A percentile compares a stretch with the other conserved stretches of the same genome.
Evolutionary conservation across 768 basidiomycete species (phyloP).

Genomic region (Filobasidium floriforme): DNA sequence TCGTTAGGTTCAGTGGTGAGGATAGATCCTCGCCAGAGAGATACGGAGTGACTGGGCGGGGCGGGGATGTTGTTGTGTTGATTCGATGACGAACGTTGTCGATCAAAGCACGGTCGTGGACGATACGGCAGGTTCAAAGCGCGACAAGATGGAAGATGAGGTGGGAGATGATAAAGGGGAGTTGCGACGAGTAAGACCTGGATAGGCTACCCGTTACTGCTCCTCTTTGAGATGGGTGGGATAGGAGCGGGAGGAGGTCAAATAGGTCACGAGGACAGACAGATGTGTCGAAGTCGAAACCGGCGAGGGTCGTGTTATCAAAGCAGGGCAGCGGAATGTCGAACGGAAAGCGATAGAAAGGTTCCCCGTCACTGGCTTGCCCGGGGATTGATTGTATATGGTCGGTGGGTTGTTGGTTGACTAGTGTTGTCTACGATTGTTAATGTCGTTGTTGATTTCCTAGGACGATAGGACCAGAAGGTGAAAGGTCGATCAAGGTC

Average conservation of each 20-base stretch:
- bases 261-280: neutral
- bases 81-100: neutral
- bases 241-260: neutral
- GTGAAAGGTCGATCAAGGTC: too few species aligned
- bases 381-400: constrained; percentile 3
- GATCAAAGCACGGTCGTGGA: neutral
- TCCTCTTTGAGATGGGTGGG: neutral
- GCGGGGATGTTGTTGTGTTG: neutral
- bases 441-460: neutral
- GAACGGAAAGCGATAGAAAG: neutral
- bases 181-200: constrained; percentile 4
- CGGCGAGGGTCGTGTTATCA: neutral
- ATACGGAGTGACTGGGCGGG: too few species aligned
- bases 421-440: neutral
- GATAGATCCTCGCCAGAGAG: too few species aligned
- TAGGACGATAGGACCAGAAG: too few species aligned
- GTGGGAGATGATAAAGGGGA: neutral
- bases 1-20: too few species aligned
- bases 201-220: constrained; percentile 6
- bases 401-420: neutral
- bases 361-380: constrained; percentile 13
- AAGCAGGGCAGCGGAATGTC: neutral
- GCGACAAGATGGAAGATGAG: neutral
- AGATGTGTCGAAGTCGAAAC: neutral
- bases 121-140: neutral